Evolutionary conservation across 352 stramenopile genomes (phyloP).

Genomic region (Pythium biforme): DNA sequence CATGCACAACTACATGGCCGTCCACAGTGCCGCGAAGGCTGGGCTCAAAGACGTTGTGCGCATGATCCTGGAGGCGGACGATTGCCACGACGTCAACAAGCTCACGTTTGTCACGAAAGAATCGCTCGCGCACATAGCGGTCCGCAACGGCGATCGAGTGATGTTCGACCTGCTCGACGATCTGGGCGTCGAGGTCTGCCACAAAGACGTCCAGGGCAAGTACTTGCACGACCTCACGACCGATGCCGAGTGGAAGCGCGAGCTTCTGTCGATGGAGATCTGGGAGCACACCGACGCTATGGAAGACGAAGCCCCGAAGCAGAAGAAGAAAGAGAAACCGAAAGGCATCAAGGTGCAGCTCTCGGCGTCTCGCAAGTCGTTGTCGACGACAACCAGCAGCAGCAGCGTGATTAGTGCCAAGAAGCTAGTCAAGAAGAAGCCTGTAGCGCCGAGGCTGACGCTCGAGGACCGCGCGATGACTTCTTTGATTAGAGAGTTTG

Average conservation of each 20-base stretch:
- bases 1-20: background rate
- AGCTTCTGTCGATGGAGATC: background rate
- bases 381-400: background rate
- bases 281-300: background rate
- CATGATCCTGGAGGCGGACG: background rate
- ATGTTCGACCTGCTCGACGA: background rate
- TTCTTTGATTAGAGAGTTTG: background rate
- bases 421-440: background rate
- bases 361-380: background rate
- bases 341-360: background rate
- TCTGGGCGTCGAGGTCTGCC: background rate
- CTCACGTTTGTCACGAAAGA: conserved; percentile 1
- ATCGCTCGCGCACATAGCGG: conserved; percentile 1
- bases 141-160: background rate
- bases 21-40: conserved; percentile 1
- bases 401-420: background rate
- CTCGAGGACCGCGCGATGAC: background rate
- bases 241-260: background rate
- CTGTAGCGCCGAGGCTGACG: background rate
- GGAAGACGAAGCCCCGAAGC: background rate
- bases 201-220: background rate
- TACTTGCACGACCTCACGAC: conserved; percentile 7
- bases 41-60: background rate
- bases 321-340: background rate
- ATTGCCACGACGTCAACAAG: conserved; percentile 1